Evolutionary conservation across 768 basidiomycete species (phyloP), one percentile per base, ranked within the genome.

Genomic region (Lactifluus piperatus): DNA sequence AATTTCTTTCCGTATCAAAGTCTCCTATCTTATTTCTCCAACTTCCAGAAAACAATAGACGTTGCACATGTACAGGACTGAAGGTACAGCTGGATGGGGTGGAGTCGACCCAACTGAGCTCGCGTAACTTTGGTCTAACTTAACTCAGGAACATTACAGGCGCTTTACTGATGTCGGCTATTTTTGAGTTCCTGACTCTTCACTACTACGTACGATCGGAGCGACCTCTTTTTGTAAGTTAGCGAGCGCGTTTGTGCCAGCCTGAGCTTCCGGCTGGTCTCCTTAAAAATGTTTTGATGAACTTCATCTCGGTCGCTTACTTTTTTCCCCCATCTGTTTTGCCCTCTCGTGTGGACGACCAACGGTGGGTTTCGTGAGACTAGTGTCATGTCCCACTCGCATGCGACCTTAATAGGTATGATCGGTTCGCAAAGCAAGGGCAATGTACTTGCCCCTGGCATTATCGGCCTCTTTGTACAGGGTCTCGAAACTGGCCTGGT

Each of bases 391-490:
- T 9, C 10, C 10, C 5, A 26, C 22, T 26, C 14, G 22, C 7
- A 30, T 7, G 32, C 27, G 4, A 26, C 16, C 4, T 18, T 18
- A 5, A 6, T 20, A 10, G 8, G 16, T 37, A n/a, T 4, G 10
- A 26, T 36, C 4, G 9, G 11, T 32, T 16, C 4, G 18, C 22
- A 22, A 30, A 52, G 30, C 18, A 30, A 5, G 11, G 39, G 16
- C 29, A 36, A 18, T 22, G n/a, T 20, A 1, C 37, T 54, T 39
- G 14, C 39, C 13, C 46, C 58, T 22, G 47, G 37, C 11, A 30
- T 47, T 18, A 22, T 59, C 16, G 58, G 58, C 18, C 58, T 59
- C n/a, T 49, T 54, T 39, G 32, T 54, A 20, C 58, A 59, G 18
- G 58, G 58, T 10, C 11, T 54, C 30, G 52, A 49, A 26, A 54